A percentile compares a stretch with the other conserved stretches of the same genome.
phyloP scores from a whole-genome alignment of 495 filamentous ascomycete genomes.

The Neurospora sp. region DNA sequence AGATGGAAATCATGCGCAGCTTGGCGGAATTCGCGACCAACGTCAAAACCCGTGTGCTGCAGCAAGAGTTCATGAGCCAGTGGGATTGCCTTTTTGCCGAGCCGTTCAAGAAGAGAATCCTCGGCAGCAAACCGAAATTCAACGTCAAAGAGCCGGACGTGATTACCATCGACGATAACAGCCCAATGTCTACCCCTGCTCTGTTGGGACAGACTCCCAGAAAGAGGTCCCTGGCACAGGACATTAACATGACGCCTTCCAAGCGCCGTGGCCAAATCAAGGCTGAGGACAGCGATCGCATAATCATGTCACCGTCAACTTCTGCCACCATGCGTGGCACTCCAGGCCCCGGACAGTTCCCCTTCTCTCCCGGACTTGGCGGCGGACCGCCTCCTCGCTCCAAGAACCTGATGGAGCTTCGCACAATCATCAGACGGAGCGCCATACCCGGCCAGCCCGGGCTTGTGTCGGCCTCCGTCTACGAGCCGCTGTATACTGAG shows the following conservation, averaged over 20 bases:
- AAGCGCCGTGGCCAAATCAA: slow-evolving; percentile 10
- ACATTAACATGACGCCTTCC: background rate
- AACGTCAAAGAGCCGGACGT: slow-evolving; percentile 18
- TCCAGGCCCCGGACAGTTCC: background rate
- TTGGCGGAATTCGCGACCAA: slow-evolving; percentile 30
- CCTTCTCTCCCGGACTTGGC: background rate
- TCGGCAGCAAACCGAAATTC: slow-evolving; percentile 35
- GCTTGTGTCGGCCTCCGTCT: slow-evolving; percentile 31
- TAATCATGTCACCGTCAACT: background rate
- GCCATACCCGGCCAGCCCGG: slow-evolving; percentile 35
- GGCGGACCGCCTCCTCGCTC: background rate
- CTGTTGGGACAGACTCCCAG: slow-evolving; percentile 2
- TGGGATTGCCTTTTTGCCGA: slow-evolving; percentile 22
- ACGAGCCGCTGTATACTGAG: slow-evolving; percentile 28
- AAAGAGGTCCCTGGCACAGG: slow-evolving; percentile 11
- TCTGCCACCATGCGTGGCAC: background rate
- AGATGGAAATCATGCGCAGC: slow-evolving; percentile 35
- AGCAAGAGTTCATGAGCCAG: slow-evolving; percentile 18
- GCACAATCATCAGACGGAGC: slow-evolving; percentile 23
- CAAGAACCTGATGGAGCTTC: slow-evolving; percentile 24
- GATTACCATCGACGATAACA: slow-evolving; percentile 19
- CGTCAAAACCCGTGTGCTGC: slow-evolving; percentile 27
- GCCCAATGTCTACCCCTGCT: slow-evolving; percentile 13
- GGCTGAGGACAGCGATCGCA: slow-evolving; percentile 4
- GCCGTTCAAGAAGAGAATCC: slow-evolving; percentile 25